phyloP scores from a whole-genome alignment of 108 stramenopile species.

The Heterococcus sp. region DNA sequence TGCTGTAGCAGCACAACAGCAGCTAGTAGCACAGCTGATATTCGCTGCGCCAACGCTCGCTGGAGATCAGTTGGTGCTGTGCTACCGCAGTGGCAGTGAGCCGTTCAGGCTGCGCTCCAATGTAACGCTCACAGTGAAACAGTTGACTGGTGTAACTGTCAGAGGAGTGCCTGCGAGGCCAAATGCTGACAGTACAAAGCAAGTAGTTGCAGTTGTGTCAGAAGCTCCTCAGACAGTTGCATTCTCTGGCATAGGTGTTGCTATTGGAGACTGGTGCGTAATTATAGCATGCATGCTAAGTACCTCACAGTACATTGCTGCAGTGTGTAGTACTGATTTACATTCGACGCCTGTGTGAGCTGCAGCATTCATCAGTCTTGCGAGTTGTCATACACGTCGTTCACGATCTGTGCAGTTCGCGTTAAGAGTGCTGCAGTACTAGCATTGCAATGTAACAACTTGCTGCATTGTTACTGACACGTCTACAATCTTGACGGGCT shows the following conservation, averaged over 20 bases:
- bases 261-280: constrained; percentile 22
- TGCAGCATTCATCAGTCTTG: constrained; percentile 5
- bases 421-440: constrained; percentile 3
- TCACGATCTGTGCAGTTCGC: too few species aligned
- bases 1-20: not conserved
- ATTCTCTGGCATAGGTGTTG: constrained; percentile 13
- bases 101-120: not conserved
- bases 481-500: too few species aligned
- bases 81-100: not conserved
- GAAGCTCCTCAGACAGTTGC: constrained; percentile 10
- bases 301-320: not conserved
- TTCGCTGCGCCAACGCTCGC: not conserved
- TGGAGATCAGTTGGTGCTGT: not conserved
- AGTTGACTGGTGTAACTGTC: not conserved
- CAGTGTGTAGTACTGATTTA: not conserved
- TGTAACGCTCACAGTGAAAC: not conserved
- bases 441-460: too few species aligned
- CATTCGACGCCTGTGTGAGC: not conserved
- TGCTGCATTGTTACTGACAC: too few species aligned
- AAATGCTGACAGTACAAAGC: not conserved
- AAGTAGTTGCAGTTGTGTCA: not conserved
- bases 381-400: constrained; percentile 14
- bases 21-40: not conserved
- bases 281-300: constrained; percentile 11
- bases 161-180: not conserved